Evolutionary conservation across 345 rosid species (phyloP), one percentile per base, ranked within the genome.

Genomic region (Erodium maritimum): DNA sequence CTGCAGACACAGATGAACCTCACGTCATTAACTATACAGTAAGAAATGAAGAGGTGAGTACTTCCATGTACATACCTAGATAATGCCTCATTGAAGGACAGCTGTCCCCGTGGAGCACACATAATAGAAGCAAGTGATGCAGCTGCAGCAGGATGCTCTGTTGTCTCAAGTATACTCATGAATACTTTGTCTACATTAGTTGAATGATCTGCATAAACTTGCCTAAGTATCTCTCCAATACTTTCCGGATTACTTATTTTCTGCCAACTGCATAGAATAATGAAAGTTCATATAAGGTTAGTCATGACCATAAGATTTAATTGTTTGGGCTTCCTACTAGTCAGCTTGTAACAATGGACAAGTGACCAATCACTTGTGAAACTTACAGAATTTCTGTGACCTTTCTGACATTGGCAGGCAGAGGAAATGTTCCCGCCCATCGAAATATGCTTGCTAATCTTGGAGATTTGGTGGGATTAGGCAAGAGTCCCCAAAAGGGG

Each of bases 401-500:
- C 72, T 80, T 87, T 76, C 84, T 88, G 66, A 93, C 88, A 53
- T 68, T 77, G 59, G 71, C 59, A n/a, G 99, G 95, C 50, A 93
- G 71, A 63, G 99, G 99, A 76, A 93, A 86, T 57, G 89, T 79
- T 64, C 99, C 96, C 8, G 91, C 76, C 96, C 95, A 86, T 54
- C 87, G 88, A 73, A 88, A 83, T 48, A 87, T 34, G 61, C 77
- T 77, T 52, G 99, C 86, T 56, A 88, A 67, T 67, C 56, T 50
- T 17, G 99, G 99, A 54, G 84, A 88, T 70, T 70, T 80, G 62
- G 69, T 21, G 42, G 94, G 94, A 75, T 93, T 93, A 10, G 99
- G 96, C 34, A 82, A 76, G 68, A 93, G 83, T 45, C 99, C 99
- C 99, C 96, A 93, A 68, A 88, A 88, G n/a, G 96, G 99, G 54